A percentile compares a stretch with the other conserved stretches of the same genome.
These are phyloP conservation scores for Mortierella sp. DNA, from an alignment of 371 early-diverging fungal genomes.

Conservation along the genomic window DNA sequence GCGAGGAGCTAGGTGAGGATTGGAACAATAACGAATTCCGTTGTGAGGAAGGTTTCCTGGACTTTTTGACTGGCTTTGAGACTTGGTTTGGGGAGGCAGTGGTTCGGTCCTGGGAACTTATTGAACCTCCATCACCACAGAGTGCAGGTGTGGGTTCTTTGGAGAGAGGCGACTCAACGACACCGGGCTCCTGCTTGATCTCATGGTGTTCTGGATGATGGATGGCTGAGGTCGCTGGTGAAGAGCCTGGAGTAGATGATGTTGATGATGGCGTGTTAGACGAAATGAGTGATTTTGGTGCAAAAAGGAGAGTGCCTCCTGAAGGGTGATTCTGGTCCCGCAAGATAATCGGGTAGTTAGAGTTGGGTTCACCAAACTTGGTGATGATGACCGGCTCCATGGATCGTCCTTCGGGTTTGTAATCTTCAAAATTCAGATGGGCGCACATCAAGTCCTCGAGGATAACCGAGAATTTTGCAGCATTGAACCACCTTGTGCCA, in stretches of 20 bases:
- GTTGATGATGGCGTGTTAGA: conserved; percentile 31
- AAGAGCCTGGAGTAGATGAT: conserved; percentile 24
- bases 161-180: no score
- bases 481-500: conserved; percentile 42
- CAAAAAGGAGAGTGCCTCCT: conserved; percentile 38
- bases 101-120: conserved; percentile 1
- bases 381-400: conserved; percentile 17
- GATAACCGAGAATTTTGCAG: conserved; percentile 32
- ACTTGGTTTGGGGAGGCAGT: neutral
- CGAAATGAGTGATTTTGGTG: conserved; percentile 19
- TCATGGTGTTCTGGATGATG: neutral
- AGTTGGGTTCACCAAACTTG: neutral
- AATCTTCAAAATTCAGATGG: conserved; percentile 46
- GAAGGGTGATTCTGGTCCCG: conserved; percentile 41
- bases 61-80: neutral
- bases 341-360: conserved; percentile 27
- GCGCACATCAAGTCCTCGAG: conserved; percentile 48
- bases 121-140: neutral
- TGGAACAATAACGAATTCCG: conserved; percentile 26
- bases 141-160: no score
- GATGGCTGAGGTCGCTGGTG: conserved; percentile 22
- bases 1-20: neutral
- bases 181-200: neutral
- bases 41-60: neutral
- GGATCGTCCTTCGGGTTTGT: conserved; percentile 25